Percentiles rank a stretch among this genome's conserved stretches.
Evolutionary conservation across 345 rosid species (phyloP).

Genomic region (Ailanthus altissimus): DNA sequence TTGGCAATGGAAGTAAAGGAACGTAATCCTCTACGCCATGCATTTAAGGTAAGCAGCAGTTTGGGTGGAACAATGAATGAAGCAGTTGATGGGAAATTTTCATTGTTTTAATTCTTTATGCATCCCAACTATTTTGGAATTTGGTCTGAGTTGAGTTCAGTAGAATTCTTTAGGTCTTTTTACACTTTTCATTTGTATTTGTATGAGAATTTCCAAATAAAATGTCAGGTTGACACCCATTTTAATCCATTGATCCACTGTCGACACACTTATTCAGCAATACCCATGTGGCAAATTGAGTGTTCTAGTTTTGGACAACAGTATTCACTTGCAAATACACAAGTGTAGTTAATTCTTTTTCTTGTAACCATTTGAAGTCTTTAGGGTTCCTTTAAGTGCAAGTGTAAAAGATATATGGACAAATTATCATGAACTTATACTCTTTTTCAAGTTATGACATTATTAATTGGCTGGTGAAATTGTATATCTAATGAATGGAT

Average conservation of each 20-base stretch:
- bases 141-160: conserved; percentile 6
- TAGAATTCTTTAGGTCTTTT: conserved; percentile 8
- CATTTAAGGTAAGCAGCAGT: conserved; percentile 67
- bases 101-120: background rate
- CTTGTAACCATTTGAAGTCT: background rate
- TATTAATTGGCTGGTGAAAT: conserved; percentile 16
- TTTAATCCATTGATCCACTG: background rate
- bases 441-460: background rate
- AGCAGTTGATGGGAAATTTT: background rate
- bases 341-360: background rate
- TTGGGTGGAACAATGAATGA: background rate
- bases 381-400: conserved; percentile 14
- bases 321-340: background rate
- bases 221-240: background rate
- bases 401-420: background rate
- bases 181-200: background rate
- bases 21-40: conserved; percentile 88
- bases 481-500: conserved; percentile 34
- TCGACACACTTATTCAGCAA: background rate
- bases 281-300: conserved; percentile 1
- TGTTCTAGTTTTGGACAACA: background rate
- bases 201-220: background rate
- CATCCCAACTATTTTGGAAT: background rate
- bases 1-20: conserved; percentile 89
- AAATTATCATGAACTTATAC: background rate